A percentile compares a stretch with the other conserved stretches of the same genome.
phyloP scores from a whole-genome alignment of 2,329 filamentous ascomycete genomes.

The Pseudocercospora eumusae region DNA sequence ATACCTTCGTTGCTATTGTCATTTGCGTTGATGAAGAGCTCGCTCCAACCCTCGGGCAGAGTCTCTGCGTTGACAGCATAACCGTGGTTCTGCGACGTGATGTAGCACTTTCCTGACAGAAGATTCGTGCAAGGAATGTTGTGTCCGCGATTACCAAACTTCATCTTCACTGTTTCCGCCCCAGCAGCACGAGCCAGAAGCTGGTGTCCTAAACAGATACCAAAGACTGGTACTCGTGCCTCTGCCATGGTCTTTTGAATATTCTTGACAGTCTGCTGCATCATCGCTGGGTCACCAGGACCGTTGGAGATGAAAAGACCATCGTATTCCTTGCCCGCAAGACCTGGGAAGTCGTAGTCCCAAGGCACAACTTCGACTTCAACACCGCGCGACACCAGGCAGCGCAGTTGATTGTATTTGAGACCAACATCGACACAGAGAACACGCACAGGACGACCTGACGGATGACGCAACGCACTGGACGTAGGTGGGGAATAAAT shows the following conservation, averaged over 20 bases:
- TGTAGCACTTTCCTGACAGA: slow-evolving; percentile 94
- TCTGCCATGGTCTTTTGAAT: slow-evolving; percentile 74
- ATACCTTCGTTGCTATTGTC: slow-evolving; percentile 98
- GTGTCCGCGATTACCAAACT: slow-evolving; percentile 97
- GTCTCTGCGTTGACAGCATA: slow-evolving; percentile 84
- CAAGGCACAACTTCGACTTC: slow-evolving; percentile 94
- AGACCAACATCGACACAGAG: slow-evolving; percentile 94
- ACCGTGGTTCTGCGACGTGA: slow-evolving; percentile 98
- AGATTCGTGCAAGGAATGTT: slow-evolving; percentile 98
- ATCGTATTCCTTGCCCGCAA: slow-evolving; percentile 82
- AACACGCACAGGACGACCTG: slow-evolving; percentile 81
- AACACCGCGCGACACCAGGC: slow-evolving; percentile 84
- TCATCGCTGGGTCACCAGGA: slow-evolving; percentile 87
- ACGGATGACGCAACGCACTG: slow-evolving; percentile 78
- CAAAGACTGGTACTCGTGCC: slow-evolving; percentile 84
- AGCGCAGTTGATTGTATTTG: slow-evolving; percentile 97
- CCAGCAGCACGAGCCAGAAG: slow-evolving; percentile 85
- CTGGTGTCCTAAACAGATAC: slow-evolving; percentile 95
- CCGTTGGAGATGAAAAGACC: slow-evolving; percentile 98
- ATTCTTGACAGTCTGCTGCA: slow-evolving; percentile 77
- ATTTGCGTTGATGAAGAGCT: slow-evolving; percentile 97
- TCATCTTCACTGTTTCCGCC: slow-evolving; percentile 89
- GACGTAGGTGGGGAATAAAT: slow-evolving; percentile 76
- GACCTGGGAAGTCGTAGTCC: slow-evolving; percentile 84
- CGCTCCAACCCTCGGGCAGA: slow-evolving; percentile 78